phyloP scores from a whole-genome alignment of 345 rosid species.

The Lepidium aucheri region DNA sequence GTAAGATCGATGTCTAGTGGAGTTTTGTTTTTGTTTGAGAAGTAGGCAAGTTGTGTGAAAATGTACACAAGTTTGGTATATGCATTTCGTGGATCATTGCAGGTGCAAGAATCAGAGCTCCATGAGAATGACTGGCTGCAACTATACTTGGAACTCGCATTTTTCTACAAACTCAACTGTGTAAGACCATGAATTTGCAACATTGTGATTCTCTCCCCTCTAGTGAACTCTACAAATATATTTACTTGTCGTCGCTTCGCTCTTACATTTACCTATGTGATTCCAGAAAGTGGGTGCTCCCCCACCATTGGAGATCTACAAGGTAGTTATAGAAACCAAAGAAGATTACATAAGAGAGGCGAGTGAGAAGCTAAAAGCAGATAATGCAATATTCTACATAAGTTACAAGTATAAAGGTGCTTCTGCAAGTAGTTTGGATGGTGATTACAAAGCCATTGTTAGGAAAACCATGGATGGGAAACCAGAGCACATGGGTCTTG shows the following conservation, averaged over 20 bases:
- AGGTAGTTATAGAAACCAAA: slow-evolving; percentile 1
- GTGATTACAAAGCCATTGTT: neutral
- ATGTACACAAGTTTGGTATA: neutral
- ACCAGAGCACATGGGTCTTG: slow-evolving; percentile 1
- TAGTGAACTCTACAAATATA: neutral
- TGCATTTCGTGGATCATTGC: neutral
- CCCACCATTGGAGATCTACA: neutral
- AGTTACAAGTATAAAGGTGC: slow-evolving; percentile 1
- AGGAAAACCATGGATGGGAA: too few relatives aligned
- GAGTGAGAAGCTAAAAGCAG: neutral
- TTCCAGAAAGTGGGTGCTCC: neutral
- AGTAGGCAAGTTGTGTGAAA: neutral
- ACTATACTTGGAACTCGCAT: neutral
- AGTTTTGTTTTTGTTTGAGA: neutral
- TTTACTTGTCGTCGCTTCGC: neutral
- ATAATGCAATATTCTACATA: neutral
- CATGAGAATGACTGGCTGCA: neutral
- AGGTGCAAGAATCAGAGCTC: neutral
- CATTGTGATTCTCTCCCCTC: neutral
- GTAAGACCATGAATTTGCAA: slow-evolving; percentile 8
- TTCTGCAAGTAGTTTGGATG: neutral
- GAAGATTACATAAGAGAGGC: neutral
- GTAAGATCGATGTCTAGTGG: neutral
- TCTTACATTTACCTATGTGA: neutral
- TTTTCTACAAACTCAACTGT: neutral